Conservation (phyloP, 2,329 filamentous ascomycete genomes). For the Trichoderma pleuroti region DNA sequence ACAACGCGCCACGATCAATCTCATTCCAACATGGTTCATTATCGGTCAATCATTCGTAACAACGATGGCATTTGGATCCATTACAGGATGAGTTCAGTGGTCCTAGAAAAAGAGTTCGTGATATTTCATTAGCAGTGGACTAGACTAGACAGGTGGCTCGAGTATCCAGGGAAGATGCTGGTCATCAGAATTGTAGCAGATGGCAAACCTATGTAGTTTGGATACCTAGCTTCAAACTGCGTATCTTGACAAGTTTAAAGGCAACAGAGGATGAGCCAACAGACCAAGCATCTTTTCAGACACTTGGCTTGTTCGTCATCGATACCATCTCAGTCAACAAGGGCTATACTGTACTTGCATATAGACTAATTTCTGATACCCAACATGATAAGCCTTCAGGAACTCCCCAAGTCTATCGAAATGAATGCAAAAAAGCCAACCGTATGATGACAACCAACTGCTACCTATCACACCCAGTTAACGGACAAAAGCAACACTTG, state of each 20-base stretch:
- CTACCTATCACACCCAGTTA: neutral
- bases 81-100: neutral
- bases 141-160: neutral
- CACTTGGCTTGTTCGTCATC: neutral
- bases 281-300: neutral
- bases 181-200: neutral
- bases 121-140: neutral
- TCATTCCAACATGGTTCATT: neutral
- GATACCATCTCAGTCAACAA: neutral
- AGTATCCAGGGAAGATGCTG: neutral
- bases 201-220: neutral
- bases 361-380: neutral
- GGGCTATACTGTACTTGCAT: neutral
- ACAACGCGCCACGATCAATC: neutral
- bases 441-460: neutral
- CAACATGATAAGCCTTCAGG: neutral
- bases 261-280: neutral
- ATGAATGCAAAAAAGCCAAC: neutral
- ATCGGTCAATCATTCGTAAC: neutral
- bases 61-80: no score
- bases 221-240: neutral
- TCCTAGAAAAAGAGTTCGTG: neutral
- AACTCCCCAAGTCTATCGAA: neutral
- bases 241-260: neutral
- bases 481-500: neutral